A percentile compares a stretch with the other conserved stretches of the same genome.
Conservation (phyloP, 176 grass and related monocot genomes). For the Ampelocalamus luodianensis region DNA sequence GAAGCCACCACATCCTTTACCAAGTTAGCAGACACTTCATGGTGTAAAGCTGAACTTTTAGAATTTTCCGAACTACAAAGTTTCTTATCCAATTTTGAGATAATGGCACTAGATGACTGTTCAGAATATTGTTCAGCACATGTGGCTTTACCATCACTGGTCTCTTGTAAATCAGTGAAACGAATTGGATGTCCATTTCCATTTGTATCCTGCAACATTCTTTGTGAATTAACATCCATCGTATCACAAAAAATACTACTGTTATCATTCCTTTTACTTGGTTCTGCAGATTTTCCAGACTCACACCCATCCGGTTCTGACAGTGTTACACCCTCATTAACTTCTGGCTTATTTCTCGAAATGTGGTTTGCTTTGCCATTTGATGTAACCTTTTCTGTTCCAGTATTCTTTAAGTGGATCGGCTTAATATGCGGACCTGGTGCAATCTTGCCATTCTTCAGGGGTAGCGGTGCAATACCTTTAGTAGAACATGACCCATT, state of each 20-base stretch:
- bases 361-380: slow-evolving; percentile 59
- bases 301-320: slow-evolving; percentile 25
- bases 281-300: slow-evolving; percentile 37
- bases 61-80: slow-evolving; percentile 22
- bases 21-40: slow-evolving; percentile 40
- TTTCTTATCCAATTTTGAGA: slow-evolving; percentile 37
- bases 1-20: slow-evolving; percentile 42
- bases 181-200: slow-evolving; percentile 48
- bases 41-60: slow-evolving; percentile 40
- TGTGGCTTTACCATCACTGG: slow-evolving; percentile 13
- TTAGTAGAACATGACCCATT: slow-evolving; percentile 61
- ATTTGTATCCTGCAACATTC: slow-evolving; percentile 36
- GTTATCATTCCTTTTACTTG: slow-evolving; percentile 34
- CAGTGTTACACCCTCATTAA: slow-evolving; percentile 18
- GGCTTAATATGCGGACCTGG: slow-evolving; percentile 67
- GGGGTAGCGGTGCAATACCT: slow-evolving; percentile 15
- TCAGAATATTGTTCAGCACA: slow-evolving; percentile 35
- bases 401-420: slow-evolving; percentile 71
- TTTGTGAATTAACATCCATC: slow-evolving; percentile 33
- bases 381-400: slow-evolving; percentile 53
- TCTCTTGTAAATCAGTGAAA: slow-evolving; percentile 28
- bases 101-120: slow-evolving; percentile 33
- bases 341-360: slow-evolving; percentile 49
- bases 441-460: slow-evolving; percentile 72
- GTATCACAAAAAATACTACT: slow-evolving; percentile 34